Conservation (phyloP, 2,329 filamentous ascomycete genomes). For the Monascus ruber region DNA sequence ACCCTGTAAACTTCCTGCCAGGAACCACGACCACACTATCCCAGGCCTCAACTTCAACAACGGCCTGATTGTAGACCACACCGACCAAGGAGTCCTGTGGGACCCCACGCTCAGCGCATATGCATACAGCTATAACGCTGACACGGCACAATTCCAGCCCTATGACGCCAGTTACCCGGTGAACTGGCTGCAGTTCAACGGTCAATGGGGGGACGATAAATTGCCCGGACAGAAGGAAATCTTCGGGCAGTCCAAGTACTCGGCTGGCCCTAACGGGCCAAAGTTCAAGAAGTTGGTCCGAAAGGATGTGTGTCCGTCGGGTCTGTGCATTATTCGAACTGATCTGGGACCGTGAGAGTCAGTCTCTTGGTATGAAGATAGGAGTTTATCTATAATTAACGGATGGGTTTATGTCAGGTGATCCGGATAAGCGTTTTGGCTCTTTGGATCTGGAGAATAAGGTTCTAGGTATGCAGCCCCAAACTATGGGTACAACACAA, state of each 20-base stretch:
- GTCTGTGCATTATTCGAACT: slow-evolving; percentile 34
- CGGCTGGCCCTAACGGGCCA: slow-evolving; percentile 50
- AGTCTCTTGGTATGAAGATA: too few relatives aligned
- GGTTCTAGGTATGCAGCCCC: too few relatives aligned
- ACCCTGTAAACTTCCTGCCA: slow-evolving; percentile 5
- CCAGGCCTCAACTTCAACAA: slow-evolving; percentile 47
- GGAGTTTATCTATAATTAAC: too few relatives aligned
- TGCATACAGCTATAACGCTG: slow-evolving; percentile 42
- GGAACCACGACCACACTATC: slow-evolving; percentile 52
- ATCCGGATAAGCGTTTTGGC: too few relatives aligned
- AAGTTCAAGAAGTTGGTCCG: slow-evolving; percentile 48
- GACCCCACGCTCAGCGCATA: slow-evolving; percentile 48
- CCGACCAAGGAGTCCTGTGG: slow-evolving; percentile 46
- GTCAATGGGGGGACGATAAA: slow-evolving; percentile 52
- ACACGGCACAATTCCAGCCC: slow-evolving; percentile 33
- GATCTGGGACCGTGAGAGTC: slow-evolving; percentile 9
- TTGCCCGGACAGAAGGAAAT: slow-evolving; percentile 41
- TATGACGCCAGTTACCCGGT: slow-evolving; percentile 38
- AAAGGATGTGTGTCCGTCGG: slow-evolving; percentile 45
- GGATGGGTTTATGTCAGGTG: too few relatives aligned
- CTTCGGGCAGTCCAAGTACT: slow-evolving; percentile 46
- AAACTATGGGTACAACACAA: too few relatives aligned
- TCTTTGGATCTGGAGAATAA: too few relatives aligned
- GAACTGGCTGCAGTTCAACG: slow-evolving; percentile 45
- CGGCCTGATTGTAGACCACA: slow-evolving; percentile 44